Percentiles rank a stretch among this genome's conserved stretches.
Conservation (phyloP, 176 grass and related monocot genomes). For the Aechmea fasciata region DNA sequence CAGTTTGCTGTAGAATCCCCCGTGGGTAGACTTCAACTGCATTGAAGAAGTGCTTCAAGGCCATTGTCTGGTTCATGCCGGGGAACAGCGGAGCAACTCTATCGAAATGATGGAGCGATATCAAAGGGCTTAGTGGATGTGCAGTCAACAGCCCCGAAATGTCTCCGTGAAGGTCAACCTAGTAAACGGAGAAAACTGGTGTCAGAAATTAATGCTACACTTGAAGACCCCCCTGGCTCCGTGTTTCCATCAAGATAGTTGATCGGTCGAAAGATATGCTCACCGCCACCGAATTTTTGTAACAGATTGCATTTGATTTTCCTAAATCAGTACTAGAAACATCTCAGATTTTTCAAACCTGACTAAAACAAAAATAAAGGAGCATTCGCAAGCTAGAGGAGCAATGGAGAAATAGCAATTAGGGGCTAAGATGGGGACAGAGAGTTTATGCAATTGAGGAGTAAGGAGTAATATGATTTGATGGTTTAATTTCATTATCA, state of each 20-base stretch:
- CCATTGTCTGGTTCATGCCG: slow-evolving; percentile 44
- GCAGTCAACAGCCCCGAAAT: slow-evolving; percentile 75
- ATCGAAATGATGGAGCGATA: slow-evolving; percentile 90
- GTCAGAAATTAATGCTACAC: not conserved
- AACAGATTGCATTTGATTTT: not conserved
- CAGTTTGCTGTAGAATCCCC: slow-evolving; percentile 77
- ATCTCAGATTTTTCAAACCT: too few species aligned
- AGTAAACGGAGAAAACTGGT: slow-evolving; percentile 6
- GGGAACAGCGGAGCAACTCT: slow-evolving; percentile 60
- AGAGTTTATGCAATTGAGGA: too few species aligned
- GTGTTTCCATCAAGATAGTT: not conserved
- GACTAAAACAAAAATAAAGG: too few species aligned
- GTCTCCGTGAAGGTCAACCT: slow-evolving; percentile 82
- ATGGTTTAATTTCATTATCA: not conserved
- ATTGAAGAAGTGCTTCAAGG: slow-evolving; percentile 45
- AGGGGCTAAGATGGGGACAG: too few species aligned
- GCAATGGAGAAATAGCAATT: too few species aligned
- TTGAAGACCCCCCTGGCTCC: not conserved
- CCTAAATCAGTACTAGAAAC: too few species aligned
- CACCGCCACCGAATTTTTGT: not conserved
- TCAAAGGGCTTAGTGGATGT: slow-evolving; percentile 65
- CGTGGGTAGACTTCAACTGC: slow-evolving; percentile 50
- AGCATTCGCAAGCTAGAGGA: too few species aligned
- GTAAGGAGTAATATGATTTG: not conserved
- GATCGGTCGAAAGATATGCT: not conserved